A percentile compares a stretch with the other conserved stretches of the same genome.
Conservation (phyloP, 306 rosid species). For the Cicer pinnatifidum region DNA sequence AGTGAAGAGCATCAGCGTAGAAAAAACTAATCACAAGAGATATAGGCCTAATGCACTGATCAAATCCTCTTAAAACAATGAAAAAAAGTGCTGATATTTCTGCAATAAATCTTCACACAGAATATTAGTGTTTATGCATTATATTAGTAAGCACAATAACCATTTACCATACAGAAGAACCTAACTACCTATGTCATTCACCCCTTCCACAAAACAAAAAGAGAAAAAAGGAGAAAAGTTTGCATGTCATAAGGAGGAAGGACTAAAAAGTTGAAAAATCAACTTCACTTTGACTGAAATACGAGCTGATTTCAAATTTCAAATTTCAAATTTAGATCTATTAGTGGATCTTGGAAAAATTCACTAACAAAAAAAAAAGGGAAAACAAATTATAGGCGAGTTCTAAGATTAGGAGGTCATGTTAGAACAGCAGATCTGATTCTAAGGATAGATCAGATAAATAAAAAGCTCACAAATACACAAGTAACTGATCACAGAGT, state of each 20-base stretch:
- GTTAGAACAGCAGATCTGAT: too few relatives aligned
- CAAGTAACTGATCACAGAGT: too few relatives aligned
- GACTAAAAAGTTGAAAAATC: conserved; percentile 21
- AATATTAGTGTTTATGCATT: neutral
- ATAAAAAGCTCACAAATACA: too few relatives aligned
- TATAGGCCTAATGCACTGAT: conserved; percentile 10
- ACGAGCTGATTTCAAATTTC: conserved; percentile 14
- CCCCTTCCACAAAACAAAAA: neutral
- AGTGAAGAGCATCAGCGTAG: neutral
- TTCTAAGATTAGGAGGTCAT: neutral
- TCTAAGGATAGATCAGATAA: too few relatives aligned
- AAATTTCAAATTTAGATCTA: conserved; percentile 21
- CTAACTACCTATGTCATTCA: neutral
- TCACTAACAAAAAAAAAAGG: too few relatives aligned
- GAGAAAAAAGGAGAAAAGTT: neutral
- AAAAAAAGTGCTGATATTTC: conserved; percentile 1
- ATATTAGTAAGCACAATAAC: conserved; percentile 1
- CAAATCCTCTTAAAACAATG: conserved; percentile 18
- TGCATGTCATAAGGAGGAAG: neutral
- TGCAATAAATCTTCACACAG: neutral
- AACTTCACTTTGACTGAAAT: neutral
- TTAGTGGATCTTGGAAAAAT: neutral
- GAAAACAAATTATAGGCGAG: neutral
- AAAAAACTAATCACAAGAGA: conserved; percentile 27
- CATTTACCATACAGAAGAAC: conserved; percentile 8